Percentiles rank a stretch among this genome's conserved stretches.
Evolutionary conservation across 2,329 filamentous ascomycete species (phyloP).

Genomic region (Aspergillus amoenus): DNA sequence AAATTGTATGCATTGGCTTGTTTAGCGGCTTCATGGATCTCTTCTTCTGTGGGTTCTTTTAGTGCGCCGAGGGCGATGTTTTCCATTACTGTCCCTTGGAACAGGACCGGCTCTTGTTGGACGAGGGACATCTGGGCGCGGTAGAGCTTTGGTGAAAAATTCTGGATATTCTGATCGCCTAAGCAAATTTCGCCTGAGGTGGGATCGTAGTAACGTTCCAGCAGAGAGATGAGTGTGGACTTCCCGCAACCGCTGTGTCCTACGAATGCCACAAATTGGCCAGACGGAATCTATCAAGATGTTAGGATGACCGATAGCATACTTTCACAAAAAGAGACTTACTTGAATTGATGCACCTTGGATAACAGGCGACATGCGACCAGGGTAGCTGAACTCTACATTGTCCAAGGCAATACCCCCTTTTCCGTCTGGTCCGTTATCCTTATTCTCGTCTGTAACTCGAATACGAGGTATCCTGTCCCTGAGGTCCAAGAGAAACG

Average conservation of each 20-base stretch:
- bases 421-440: neutral
- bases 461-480: conserved; percentile 2
- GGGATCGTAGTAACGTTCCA: conserved; percentile 69
- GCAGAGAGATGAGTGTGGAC: conserved; percentile 64
- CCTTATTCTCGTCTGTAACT: conserved; percentile 5
- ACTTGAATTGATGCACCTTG: conserved; percentile 1
- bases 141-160: conserved; percentile 62
- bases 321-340: neutral
- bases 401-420: conserved; percentile 1
- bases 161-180: conserved; percentile 60
- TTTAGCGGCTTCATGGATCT: conserved; percentile 2
- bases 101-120: conserved; percentile 71
- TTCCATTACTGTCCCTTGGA: conserved; percentile 70
- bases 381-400: conserved; percentile 31
- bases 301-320: neutral
- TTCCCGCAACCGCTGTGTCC: conserved; percentile 61
- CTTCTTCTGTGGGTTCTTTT: neutral
- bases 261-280: conserved; percentile 56
- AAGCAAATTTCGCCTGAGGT: conserved; percentile 64
- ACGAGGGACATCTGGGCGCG: conserved; percentile 68
- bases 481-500: conserved; percentile 34
- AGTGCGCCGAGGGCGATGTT: conserved; percentile 62
- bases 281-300: conserved; percentile 38
- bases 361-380: conserved; percentile 25
- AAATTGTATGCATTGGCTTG: conserved; percentile 7